Conservation (phyloP, 768 basidiomycete species). For the Boletales sp. region DNA sequence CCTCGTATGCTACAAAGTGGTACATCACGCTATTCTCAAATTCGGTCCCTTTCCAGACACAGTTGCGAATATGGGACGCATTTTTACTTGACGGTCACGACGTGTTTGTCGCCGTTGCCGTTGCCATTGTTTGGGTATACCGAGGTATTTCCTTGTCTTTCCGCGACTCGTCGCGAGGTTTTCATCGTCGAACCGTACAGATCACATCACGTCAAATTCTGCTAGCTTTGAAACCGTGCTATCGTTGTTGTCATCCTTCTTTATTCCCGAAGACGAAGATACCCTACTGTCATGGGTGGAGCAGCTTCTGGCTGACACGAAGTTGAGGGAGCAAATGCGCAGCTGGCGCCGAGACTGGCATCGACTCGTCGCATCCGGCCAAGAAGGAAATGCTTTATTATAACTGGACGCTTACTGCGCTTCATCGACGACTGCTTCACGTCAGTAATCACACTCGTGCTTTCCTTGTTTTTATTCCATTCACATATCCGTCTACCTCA, state of each 20-base stretch:
- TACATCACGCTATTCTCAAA: constrained; percentile 98
- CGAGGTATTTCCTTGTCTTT: constrained; percentile 48
- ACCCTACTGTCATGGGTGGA: constrained; percentile 78
- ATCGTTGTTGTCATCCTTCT: constrained; percentile 89
- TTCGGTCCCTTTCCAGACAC: constrained; percentile 92
- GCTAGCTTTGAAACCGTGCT: constrained; percentile 92
- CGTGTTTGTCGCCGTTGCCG: constrained; percentile 76
- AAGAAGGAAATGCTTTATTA: constrained; percentile 58
- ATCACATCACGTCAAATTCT: constrained; percentile 73
- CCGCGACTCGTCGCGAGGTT: neutral
- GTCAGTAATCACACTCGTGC: constrained; percentile 2
- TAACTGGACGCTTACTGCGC: constrained; percentile 23
- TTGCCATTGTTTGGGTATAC: constrained; percentile 90
- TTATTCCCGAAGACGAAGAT: constrained; percentile 90
- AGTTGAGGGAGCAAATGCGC: constrained; percentile 64
- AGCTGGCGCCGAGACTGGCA: constrained; percentile 83
- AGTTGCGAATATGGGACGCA: constrained; percentile 92
- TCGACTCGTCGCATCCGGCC: constrained; percentile 60
- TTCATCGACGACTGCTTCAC: constrained; percentile 1
- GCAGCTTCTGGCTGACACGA: constrained; percentile 55
- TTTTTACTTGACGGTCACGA: constrained; percentile 90
- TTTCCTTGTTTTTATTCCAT: constrained; percentile 18
- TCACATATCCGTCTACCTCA: constrained; percentile 20
- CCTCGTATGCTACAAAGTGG: constrained; percentile 98
- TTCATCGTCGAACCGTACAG: constrained; percentile 36